Evolutionary conservation across 371 early-diverging fungal species (phyloP), one percentile per base, ranked within the genome.

Genomic region (Lichtheimia hyalospora): DNA sequence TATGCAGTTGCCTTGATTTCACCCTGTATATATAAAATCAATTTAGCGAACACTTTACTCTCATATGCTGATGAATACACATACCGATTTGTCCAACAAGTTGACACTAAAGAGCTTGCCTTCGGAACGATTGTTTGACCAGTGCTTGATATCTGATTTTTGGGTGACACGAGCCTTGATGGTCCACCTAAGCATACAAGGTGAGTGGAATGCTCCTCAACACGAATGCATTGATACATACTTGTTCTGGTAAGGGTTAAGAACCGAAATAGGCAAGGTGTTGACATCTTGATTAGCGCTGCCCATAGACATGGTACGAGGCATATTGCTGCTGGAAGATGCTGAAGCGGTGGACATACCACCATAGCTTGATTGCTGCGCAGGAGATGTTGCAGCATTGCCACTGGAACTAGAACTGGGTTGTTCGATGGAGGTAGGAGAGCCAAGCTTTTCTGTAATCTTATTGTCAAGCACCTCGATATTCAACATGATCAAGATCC

Each of bases 1-100:
- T 97, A 98, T 14, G 79, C 92, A 1, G 95, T 95, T 3, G 90
- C 95, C 51, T 90, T 85, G 66, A 97, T 97, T 67, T 96, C 96
- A 49, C 94, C 92, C 85, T 89, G 63, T 41, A 41, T 21, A 20
- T 44, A 44, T 3, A 43, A 3, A 44, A 4, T n/a, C n/a, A n/a
- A n/a, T n/a, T n/a, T n/a, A n/a, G n/a, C n/a, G n/a, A n/a, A n/a
- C n/a, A n/a, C n/a, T n/a, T n/a, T n/a, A n/a, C n/a, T n/a, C n/a
- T n/a, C n/a, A n/a, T n/a, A n/a, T n/a, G n/a, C n/a, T n/a, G 0
- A 48, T 2, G 5, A 0, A 24, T 3, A 39, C 3, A 68, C 85
- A 64, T 83, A 90, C 80, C 27, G 87, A 83, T 58, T 92, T 89
- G 69, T 99, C 99, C 27, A 91, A 77, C 49, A 98, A 75, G 15